A percentile compares a stretch with the other conserved stretches of the same genome.
These are phyloP conservation scores for Populus tomentosa DNA, from an alignment of 441 rosid genomes.

Conservation along the genomic window DNA sequence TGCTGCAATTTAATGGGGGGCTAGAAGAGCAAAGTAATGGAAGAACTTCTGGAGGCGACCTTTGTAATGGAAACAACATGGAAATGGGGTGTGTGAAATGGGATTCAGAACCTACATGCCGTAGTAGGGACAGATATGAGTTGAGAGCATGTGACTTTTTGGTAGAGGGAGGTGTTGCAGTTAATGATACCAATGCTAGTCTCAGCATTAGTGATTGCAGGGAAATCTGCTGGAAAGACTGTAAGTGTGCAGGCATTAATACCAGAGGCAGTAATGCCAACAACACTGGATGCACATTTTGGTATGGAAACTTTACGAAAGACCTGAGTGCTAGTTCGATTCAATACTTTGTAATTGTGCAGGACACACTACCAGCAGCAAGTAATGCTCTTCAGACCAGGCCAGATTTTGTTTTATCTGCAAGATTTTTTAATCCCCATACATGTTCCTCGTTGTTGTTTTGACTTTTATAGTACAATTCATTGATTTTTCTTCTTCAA, in stretches of 20 bases:
- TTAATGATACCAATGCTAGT: background rate
- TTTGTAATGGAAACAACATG: background rate
- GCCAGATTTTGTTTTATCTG: background rate
- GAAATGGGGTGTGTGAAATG: background rate
- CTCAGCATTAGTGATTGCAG: slow-evolving; percentile 13
- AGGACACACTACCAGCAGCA: background rate
- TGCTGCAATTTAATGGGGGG: background rate
- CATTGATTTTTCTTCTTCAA: background rate
- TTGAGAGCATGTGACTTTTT: background rate
- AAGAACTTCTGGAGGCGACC: too few relatives aligned
- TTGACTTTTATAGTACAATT: background rate
- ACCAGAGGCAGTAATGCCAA: background rate
- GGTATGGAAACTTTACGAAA: background rate
- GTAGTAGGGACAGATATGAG: background rate
- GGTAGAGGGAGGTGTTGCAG: background rate
- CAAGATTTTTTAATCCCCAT: background rate
- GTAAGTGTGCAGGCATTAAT: background rate
- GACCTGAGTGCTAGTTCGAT: background rate
- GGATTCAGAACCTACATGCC: slow-evolving; percentile 9
- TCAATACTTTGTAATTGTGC: background rate
- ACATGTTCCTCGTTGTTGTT: background rate
- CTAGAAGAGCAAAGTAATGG: background rate
- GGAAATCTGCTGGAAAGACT: slow-evolving; percentile 13
- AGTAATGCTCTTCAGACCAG: background rate
- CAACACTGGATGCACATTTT: background rate